Conservation (phyloP, 1,284 basidiomycete species). For the Microbotryum scabiosae region DNA sequence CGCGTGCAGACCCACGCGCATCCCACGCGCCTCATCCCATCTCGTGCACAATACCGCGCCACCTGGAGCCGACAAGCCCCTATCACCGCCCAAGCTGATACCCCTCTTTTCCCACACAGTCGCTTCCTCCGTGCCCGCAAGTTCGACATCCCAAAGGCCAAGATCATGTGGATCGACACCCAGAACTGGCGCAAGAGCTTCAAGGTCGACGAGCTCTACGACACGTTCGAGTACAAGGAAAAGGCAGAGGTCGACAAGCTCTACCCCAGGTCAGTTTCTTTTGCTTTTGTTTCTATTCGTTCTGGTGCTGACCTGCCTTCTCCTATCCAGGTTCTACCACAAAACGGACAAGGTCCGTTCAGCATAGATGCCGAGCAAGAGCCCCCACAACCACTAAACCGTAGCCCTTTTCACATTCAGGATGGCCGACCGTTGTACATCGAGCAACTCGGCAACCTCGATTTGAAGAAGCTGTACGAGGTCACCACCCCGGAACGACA, state of each 20-base stretch:
- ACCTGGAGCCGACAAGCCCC: no score
- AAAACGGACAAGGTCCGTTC: constrained; percentile 75
- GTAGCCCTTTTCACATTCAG: constrained; percentile 42
- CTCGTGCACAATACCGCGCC: neutral
- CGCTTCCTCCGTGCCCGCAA: constrained; percentile 82
- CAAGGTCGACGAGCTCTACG: constrained; percentile 74
- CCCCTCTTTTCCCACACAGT: constrained; percentile 16
- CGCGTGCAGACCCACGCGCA: neutral
- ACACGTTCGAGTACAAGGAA: constrained; percentile 82
- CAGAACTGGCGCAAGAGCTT: constrained; percentile 90
- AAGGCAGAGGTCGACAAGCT: constrained; percentile 75
- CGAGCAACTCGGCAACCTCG: constrained; percentile 82
- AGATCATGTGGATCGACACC: constrained; percentile 70
- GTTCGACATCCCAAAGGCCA: constrained; percentile 75
- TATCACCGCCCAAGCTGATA: no score
- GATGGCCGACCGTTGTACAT: constrained; percentile 95
- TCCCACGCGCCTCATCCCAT: neutral
- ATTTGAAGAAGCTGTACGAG: constrained; percentile 71
- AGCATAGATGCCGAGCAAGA: neutral
- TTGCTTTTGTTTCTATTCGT: neutral
- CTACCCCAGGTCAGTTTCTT: constrained; percentile 76
- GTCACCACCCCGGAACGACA: constrained; percentile 81
- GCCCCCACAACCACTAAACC: neutral
- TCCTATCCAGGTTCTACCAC: constrained; percentile 51
- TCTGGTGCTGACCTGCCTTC: constrained; percentile 1